Conservation (phyloP, 106 monocot genomes). For the Amphibolis antarctica region DNA sequence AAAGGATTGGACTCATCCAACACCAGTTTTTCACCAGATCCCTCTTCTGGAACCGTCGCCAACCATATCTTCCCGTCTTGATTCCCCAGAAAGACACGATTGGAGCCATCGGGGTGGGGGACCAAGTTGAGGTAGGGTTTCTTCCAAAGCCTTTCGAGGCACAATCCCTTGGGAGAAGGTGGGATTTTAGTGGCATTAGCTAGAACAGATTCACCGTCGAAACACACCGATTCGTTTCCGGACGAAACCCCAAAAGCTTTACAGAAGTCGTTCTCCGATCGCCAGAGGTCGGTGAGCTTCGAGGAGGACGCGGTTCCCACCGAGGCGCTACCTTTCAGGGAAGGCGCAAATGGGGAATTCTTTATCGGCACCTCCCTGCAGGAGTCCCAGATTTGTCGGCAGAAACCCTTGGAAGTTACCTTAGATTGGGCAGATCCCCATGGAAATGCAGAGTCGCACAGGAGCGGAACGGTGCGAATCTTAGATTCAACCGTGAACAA, state of each 20-base stretch:
- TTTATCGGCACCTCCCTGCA: constrained; percentile 49
- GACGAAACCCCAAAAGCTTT: constrained; percentile 57
- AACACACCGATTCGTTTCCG: constrained; percentile 43
- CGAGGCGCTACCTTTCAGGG: constrained; percentile 26
- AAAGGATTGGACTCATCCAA: constrained; percentile 61
- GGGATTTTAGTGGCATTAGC: constrained; percentile 39
- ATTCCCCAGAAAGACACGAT: constrained; percentile 68
- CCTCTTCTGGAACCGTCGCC: constrained; percentile 62
- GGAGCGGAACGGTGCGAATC: constrained; percentile 34
- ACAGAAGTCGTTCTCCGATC: constrained; percentile 71
- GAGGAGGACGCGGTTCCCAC: constrained; percentile 34
- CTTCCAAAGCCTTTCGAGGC: constrained; percentile 71
- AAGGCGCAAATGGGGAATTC: constrained; percentile 68
- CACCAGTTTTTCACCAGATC: constrained; percentile 41
- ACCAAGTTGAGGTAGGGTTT: constrained; percentile 65
- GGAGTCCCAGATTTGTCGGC: constrained; percentile 57
- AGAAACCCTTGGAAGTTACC: constrained; percentile 33
- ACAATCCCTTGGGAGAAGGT: constrained; percentile 59
- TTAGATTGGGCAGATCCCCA: constrained; percentile 30
- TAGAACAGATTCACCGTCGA: constrained; percentile 52
- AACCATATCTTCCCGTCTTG: constrained; percentile 81
- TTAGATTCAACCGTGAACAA: constrained; percentile 34
- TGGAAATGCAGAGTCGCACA: constrained; percentile 53
- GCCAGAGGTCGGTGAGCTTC: constrained; percentile 66
- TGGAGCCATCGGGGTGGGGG: constrained; percentile 89